Evolutionary conservation across 306 rosid genomes (phyloP).

Genomic region (Prunus campanulata): DNA sequence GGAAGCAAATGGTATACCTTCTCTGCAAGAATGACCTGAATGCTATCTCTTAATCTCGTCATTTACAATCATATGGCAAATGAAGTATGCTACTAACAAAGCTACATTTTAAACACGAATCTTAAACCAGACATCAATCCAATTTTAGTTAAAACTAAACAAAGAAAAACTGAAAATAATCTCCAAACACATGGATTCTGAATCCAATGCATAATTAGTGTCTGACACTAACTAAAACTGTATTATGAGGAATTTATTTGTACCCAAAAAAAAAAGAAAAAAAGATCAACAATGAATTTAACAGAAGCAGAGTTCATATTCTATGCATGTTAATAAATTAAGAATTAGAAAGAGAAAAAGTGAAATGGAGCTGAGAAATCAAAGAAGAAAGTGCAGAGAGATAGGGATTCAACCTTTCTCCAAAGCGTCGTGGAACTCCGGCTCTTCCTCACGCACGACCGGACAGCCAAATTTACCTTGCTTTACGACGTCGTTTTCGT

Average conservation of each 20-base stretch:
- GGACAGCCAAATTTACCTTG: background rate
- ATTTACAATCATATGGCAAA: background rate
- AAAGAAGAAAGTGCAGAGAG: background rate
- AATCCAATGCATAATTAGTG: background rate
- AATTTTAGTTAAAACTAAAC: background rate
- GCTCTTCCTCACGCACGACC: constrained; percentile 16
- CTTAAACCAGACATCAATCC: background rate
- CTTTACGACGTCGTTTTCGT: constrained; percentile 1
- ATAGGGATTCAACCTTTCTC: constrained; percentile 15
- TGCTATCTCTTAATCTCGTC: background rate
- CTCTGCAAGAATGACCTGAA: background rate
- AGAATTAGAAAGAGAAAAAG: background rate
- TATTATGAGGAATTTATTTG: background rate
- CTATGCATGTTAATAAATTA: background rate
- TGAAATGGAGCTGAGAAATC: background rate
- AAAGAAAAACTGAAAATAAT: background rate
- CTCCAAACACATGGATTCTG: background rate
- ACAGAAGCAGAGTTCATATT: background rate
- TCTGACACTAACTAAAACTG: background rate
- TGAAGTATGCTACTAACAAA: background rate
- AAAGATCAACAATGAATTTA: background rate
- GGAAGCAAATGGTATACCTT: background rate
- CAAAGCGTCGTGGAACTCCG: constrained; percentile 32
- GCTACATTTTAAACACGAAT: background rate
- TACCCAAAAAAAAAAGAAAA: background rate